Percentiles rank a stretch among this genome's conserved stretches.
phyloP scores from a whole-genome alignment of 78 protist genomes.

The Isochrysis galbana region DNA sequence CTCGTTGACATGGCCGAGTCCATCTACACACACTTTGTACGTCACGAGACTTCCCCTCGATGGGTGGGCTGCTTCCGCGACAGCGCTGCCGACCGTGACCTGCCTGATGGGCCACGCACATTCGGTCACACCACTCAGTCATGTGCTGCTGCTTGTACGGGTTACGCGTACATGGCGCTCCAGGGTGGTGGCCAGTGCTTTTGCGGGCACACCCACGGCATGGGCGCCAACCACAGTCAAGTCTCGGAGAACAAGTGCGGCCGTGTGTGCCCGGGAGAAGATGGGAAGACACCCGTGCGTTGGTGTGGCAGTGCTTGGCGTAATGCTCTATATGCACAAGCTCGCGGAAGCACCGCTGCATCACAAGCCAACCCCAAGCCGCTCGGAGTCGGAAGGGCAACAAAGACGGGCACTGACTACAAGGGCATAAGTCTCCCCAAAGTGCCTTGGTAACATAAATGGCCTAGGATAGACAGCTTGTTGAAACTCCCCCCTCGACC shows the following conservation, averaged over 20 bases:
- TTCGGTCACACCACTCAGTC: not conserved
- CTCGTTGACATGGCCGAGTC: not conserved
- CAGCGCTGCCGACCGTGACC: not conserved
- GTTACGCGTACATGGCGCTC: not conserved
- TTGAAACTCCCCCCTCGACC: too few relatives aligned
- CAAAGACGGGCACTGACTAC: too few relatives aligned
- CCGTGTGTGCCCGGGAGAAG: not conserved
- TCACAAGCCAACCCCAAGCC: too few relatives aligned
- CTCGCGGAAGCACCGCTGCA: too few relatives aligned
- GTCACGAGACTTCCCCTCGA: too few relatives aligned
- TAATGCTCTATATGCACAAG: not conserved
- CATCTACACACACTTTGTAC: too few relatives aligned
- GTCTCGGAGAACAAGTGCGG: not conserved
- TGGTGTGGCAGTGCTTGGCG: not conserved
- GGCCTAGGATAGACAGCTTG: too few relatives aligned
- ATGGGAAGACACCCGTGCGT: not conserved
- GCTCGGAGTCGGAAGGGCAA: too few relatives aligned
- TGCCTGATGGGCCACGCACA: not conserved
- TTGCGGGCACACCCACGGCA: not conserved
- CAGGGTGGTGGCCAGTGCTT: slow-evolving; percentile 17
- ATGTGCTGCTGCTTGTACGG: slow-evolving; percentile 11
- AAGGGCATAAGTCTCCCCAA: too few relatives aligned
- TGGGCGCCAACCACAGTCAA: not conserved
- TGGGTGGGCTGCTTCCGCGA: slow-evolving; percentile 1
- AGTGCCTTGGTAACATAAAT: too few relatives aligned